phyloP scores from a whole-genome alignment of 345 rosid species.

The Alliaria petiolata region DNA sequence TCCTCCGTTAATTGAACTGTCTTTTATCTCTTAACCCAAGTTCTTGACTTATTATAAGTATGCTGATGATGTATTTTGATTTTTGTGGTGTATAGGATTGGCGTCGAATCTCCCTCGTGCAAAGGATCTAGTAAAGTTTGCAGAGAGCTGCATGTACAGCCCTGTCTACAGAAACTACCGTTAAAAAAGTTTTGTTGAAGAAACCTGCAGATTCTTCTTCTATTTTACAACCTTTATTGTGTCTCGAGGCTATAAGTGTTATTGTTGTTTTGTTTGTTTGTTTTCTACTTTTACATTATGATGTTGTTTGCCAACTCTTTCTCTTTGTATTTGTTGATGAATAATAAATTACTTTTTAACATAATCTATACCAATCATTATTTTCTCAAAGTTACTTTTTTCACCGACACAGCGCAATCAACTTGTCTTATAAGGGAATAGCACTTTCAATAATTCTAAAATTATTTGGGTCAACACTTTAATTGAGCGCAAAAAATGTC shows the following conservation, averaged over 20 bases:
- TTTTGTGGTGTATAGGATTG: constrained; percentile 54
- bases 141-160: constrained; percentile 97
- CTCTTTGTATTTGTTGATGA: not conserved
- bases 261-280: constrained; percentile 11
- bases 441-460: too few relatives aligned
- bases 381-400: not conserved
- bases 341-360: not conserved
- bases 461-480: too few relatives aligned
- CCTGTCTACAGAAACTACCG: constrained; percentile 77
- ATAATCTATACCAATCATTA: not conserved
- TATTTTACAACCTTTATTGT: not conserved
- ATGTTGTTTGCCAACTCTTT: constrained; percentile 9
- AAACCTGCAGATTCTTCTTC: constrained; percentile 14
- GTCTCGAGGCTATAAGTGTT: constrained; percentile 14
- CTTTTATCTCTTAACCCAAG: not conserved
- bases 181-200: constrained; percentile 36
- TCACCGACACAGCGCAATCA: not conserved
- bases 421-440: not conserved
- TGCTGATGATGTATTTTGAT: constrained; percentile 13
- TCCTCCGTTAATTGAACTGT: not conserved
- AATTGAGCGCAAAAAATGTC: too few relatives aligned
- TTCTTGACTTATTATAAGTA: not conserved
- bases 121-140: constrained; percentile 64
- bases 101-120: constrained; percentile 92
- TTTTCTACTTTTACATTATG: not conserved